These are phyloP conservation scores for Microbotryum silenes-acaulis DNA, from an alignment of 1,284 basidiomycete genomes.

Conservation along the genomic window DNA sequence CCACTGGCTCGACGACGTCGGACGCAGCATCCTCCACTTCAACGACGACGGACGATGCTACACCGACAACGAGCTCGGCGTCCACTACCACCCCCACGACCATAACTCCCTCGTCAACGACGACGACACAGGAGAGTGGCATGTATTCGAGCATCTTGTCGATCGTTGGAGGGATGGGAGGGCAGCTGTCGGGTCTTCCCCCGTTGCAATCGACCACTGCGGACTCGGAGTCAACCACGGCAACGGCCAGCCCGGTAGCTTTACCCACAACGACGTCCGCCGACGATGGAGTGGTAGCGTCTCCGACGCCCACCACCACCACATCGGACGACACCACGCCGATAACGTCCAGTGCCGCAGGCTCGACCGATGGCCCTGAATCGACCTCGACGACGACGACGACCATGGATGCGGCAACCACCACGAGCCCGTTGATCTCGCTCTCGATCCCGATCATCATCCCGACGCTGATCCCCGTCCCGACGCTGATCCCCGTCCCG, in stretches of 20 bases:
- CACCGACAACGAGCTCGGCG: background rate
- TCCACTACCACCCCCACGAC: background rate
- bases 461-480: too few species aligned
- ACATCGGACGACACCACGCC: too few species aligned
- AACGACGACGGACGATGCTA: background rate
- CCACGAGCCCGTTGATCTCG: too few species aligned
- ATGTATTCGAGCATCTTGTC: background rate
- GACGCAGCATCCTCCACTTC: background rate
- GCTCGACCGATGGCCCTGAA: too few species aligned
- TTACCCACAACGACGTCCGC: background rate
- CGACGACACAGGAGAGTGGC: background rate
- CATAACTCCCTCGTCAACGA: background rate
- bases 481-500: too few species aligned
- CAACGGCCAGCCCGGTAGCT: background rate
- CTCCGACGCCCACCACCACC: background rate
- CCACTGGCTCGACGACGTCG: background rate
- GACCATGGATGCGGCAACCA: too few species aligned
- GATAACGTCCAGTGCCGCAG: too few species aligned
- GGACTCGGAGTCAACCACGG: background rate
- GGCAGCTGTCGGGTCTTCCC: background rate
- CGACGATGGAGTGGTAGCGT: background rate
- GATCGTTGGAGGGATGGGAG: background rate
- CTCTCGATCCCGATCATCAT: too few species aligned
- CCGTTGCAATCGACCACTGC: background rate
- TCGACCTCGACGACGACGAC: too few species aligned